A percentile compares a stretch with the other conserved stretches of the same genome.
Conservation (phyloP, 805 yeast species). For the Monosporozyma servazzii region DNA sequence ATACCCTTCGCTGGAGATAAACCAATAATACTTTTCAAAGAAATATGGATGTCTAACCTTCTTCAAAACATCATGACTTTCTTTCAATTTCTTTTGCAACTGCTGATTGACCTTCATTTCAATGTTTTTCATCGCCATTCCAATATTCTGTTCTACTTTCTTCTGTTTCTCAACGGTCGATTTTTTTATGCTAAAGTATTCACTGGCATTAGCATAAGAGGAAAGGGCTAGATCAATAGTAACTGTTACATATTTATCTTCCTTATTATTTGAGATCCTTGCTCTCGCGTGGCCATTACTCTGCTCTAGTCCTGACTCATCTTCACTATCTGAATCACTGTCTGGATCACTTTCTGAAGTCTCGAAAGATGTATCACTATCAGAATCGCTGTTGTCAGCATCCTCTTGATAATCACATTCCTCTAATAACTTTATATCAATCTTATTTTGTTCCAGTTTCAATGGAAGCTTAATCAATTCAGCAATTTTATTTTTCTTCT, state of each 20-base stretch:
- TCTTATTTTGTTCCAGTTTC: conserved; percentile 57
- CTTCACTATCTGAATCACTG: conserved; percentile 16
- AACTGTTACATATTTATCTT: conserved; percentile 35
- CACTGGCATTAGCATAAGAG: conserved; percentile 82
- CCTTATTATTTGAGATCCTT: conserved; percentile 3
- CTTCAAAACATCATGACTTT: conserved; percentile 44
- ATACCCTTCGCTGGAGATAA: conserved; percentile 82
- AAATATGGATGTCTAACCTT: conserved; percentile 67
- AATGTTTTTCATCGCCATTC: conserved; percentile 72
- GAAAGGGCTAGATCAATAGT: conserved; percentile 60
- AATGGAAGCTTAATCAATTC: conserved; percentile 54
- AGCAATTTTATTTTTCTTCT: conserved; percentile 57
- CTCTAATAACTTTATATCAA: conserved; percentile 45
- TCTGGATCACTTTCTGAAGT: conserved; percentile 6
- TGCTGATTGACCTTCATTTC: conserved; percentile 70
- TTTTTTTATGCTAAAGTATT: conserved; percentile 70
- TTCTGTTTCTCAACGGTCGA: conserved; percentile 67
- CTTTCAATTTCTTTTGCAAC: conserved; percentile 51
- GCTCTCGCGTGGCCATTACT: conserved; percentile 3
- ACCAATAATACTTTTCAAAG: conserved; percentile 95
- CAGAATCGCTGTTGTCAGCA: conserved; percentile 14
- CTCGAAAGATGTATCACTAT: conserved; percentile 15
- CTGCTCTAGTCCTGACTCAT: conserved; percentile 5
- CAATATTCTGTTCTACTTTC: conserved; percentile 70
- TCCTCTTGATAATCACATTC: conserved; percentile 29